A percentile compares a stretch with the other conserved stretches of the same genome.
These are phyloP conservation scores for Rosa multiflora DNA, from an alignment of 306 rosid species.

Conservation along the genomic window DNA sequence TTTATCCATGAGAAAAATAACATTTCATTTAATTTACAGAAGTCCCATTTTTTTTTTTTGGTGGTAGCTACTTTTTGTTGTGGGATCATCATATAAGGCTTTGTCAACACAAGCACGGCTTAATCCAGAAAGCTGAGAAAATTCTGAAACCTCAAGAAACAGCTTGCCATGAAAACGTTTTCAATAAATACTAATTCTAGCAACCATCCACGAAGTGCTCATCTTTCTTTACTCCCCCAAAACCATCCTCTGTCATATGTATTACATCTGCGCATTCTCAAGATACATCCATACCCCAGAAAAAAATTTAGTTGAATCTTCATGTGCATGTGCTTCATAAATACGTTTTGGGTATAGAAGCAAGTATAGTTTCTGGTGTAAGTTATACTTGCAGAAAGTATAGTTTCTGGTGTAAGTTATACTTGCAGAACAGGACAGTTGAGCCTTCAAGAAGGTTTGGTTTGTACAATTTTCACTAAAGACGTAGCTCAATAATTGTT, in stretches of 20 bases:
- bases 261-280: slow-evolving; percentile 5
- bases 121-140: neutral
- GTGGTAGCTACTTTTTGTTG: neutral
- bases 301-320: neutral
- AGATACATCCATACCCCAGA: neutral
- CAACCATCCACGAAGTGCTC: neutral
- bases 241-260: neutral
- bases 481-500: slow-evolving; percentile 8
- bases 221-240: neutral
- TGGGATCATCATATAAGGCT: neutral
- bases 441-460: slow-evolving; percentile 3
- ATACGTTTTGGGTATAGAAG: neutral
- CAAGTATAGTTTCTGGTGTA: slow-evolving; percentile 13
- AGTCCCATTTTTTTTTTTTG: neutral
- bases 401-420: too few relatives aligned
- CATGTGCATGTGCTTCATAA: neutral
- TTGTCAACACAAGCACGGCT: neutral
- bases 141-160: neutral
- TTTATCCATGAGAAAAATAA: too few relatives aligned
- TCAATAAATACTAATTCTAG: neutral
- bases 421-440: slow-evolving; percentile 20
- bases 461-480: neutral
- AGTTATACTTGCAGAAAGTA: too few relatives aligned
- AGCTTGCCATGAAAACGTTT: neutral
- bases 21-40: neutral